Evolutionary conservation across 345 rosid genomes (phyloP).

Genomic region (Aquilaria malaccensis): DNA sequence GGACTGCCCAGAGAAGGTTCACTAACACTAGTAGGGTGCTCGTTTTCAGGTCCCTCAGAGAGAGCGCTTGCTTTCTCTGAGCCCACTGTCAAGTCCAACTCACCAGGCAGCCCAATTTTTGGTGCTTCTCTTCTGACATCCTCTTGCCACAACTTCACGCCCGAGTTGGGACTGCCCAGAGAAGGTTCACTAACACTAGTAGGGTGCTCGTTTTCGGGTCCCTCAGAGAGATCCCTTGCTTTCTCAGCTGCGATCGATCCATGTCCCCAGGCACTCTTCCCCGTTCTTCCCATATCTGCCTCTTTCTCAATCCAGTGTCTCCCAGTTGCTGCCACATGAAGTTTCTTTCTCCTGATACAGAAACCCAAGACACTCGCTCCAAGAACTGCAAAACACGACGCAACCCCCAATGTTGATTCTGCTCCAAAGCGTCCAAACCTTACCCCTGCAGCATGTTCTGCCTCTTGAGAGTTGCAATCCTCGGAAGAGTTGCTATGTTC

Average conservation of each 20-base stretch:
- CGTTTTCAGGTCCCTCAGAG: slow-evolving; percentile 1
- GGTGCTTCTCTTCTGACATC: background rate
- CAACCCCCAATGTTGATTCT: slow-evolving; percentile 4
- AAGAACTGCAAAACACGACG: slow-evolving; percentile 11
- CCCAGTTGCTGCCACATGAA: background rate
- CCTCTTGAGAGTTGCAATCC: slow-evolving; percentile 10
- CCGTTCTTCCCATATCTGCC: too few species aligned
- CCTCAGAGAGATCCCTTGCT: background rate
- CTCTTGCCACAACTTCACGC: background rate
- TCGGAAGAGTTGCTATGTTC: background rate
- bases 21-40: slow-evolving; percentile 2
- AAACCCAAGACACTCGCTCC: slow-evolving; percentile 12
- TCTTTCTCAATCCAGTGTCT: too few species aligned
- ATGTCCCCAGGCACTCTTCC: too few species aligned
- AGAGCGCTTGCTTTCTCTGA: slow-evolving; percentile 1
- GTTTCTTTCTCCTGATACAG: slow-evolving; percentile 13
- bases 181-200: background rate
- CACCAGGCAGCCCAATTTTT: slow-evolving; percentile 2
- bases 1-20: too few species aligned
- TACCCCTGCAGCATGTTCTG: slow-evolving; percentile 2
- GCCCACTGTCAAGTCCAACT: background rate
- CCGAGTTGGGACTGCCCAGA: background rate
- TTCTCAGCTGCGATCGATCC: background rate
- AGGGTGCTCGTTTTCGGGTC: too few species aligned
- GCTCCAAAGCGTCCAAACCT: slow-evolving; percentile 6